Evolutionary conservation across 805 yeast genomes (phyloP).

Genomic region (Ascoidea tarda): DNA sequence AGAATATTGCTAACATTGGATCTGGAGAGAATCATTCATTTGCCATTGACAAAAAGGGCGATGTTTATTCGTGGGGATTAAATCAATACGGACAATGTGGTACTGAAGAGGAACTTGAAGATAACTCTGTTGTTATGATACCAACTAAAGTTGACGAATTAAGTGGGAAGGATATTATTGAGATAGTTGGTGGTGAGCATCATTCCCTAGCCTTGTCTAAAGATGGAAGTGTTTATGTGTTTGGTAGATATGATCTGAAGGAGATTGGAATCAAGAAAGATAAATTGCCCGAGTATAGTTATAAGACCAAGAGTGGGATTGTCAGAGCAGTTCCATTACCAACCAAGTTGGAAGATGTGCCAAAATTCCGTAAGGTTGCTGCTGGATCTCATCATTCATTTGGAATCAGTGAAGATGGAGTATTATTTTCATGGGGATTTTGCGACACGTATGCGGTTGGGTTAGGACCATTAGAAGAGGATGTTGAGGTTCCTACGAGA

Average conservation of each 20-base stretch:
- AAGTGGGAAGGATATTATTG: slow-evolving; percentile 37
- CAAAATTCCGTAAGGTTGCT: slow-evolving; percentile 45
- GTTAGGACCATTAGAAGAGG: slow-evolving; percentile 78
- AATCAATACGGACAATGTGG: slow-evolving; percentile 98
- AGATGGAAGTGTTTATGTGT: slow-evolving; percentile 63
- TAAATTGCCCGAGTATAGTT: slow-evolving; percentile 56
- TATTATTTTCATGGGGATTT: slow-evolving; percentile 93
- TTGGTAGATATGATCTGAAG: slow-evolving; percentile 90
- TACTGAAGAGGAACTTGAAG: slow-evolving; percentile 59
- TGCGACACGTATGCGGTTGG: slow-evolving; percentile 97
- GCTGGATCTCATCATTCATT: slow-evolving; percentile 89
- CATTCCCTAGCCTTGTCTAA: slow-evolving; percentile 68
- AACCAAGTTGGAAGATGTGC: slow-evolving; percentile 45
- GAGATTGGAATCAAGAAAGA: slow-evolving; percentile 71
- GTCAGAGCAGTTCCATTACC: slow-evolving; percentile 82
- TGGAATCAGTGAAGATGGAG: slow-evolving; percentile 74
- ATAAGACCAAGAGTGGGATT: slow-evolving; percentile 65
- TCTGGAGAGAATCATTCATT: slow-evolving; percentile 95
- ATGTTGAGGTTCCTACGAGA: slow-evolving; percentile 77
- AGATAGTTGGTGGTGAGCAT: slow-evolving; percentile 88
- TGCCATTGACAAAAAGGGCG: slow-evolving; percentile 65
- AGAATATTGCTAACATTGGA: slow-evolving; percentile 65
- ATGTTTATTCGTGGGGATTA: slow-evolving; percentile 84
- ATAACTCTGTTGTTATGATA: slow-evolving; percentile 64
- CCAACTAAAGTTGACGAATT: slow-evolving; percentile 68